Conservation (phyloP, 257 asterid genomes). For the Rubia yunnanensis region DNA sequence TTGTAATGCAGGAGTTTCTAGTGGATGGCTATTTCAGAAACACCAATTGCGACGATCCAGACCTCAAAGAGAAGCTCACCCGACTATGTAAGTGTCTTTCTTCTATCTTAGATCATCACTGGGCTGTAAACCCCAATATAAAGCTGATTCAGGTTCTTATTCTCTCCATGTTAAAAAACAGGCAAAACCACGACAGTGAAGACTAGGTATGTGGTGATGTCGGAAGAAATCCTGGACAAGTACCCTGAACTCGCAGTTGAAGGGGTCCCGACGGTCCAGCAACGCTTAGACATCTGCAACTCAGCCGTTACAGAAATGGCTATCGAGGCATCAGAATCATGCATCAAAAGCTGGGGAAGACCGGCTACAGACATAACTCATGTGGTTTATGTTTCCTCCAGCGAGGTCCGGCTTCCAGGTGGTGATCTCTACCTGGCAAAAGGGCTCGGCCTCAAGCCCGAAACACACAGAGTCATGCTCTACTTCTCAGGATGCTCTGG, state of each 20-base stretch:
- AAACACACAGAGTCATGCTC: constrained; percentile 60
- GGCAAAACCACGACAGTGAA: constrained; percentile 96
- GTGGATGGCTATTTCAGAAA: constrained; percentile 83
- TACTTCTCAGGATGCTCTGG: constrained; percentile 97
- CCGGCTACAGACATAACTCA: constrained; percentile 69
- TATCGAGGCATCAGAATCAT: constrained; percentile 63
- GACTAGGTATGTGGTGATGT: constrained; percentile 91
- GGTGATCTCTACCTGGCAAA: constrained; percentile 88
- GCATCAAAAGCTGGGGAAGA: constrained; percentile 80
- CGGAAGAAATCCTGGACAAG: constrained; percentile 71
- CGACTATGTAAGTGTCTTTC: constrained; percentile 60
- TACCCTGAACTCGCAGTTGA: constrained; percentile 86
- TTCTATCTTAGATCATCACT: background rate
- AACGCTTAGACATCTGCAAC: constrained; percentile 78
- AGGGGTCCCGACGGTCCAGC: constrained; percentile 76
- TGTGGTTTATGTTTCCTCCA: constrained; percentile 86
- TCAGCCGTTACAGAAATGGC: constrained; percentile 92
- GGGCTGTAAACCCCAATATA: background rate
- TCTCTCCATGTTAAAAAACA: constrained; percentile 13
- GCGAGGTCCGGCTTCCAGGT: constrained; percentile 90
- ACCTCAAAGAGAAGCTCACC: constrained; percentile 72
- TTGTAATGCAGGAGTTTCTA: constrained; percentile 77
- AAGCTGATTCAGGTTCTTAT: background rate
- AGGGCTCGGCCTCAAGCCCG: constrained; percentile 68
- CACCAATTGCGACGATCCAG: constrained; percentile 76